These are phyloP conservation scores for Annulohypoxylon maeteangense DNA, from an alignment of 495 filamentous ascomycete genomes.

Conservation along the genomic window DNA sequence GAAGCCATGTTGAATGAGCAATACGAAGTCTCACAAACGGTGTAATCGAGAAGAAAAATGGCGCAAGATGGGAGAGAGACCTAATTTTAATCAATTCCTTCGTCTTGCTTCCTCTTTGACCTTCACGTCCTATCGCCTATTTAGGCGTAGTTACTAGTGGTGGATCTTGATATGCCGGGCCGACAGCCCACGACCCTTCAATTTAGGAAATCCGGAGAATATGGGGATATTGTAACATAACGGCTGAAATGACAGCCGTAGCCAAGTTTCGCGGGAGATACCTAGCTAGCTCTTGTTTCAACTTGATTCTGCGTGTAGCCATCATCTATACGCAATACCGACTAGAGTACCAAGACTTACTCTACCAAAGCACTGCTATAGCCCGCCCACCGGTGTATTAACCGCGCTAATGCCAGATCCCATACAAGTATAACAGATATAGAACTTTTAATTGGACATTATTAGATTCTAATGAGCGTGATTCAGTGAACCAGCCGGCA, in stretches of 20 bases:
- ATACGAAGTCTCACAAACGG: neutral
- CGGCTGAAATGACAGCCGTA: conserved; percentile 24
- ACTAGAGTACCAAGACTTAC: neutral
- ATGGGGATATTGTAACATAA: conserved; percentile 33
- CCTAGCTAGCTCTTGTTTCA: neutral
- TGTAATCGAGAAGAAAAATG: conserved; percentile 14
- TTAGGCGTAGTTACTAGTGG: conserved; percentile 39
- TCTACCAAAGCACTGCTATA: neutral
- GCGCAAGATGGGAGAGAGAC: conserved; percentile 29
- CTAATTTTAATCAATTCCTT: conserved; percentile 28
- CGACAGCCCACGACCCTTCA: conserved; percentile 32
- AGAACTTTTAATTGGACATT: conserved; percentile 15
- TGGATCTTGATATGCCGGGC: conserved; percentile 23
- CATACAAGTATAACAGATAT: neutral
- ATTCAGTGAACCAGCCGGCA: conserved; percentile 34
- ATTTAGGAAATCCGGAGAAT: conserved; percentile 38
- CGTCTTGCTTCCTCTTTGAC: conserved; percentile 2
- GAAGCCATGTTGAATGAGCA: conserved; percentile 35
- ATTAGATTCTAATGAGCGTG: conserved; percentile 25
- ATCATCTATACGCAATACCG: neutral
- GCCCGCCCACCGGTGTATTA: neutral
- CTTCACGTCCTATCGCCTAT: conserved; percentile 40
- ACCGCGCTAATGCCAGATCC: neutral
- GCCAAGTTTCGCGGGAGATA: neutral
- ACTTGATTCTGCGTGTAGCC: neutral